Conservation (phyloP, 2,329 filamentous ascomycete species). For the Colletotrichum sidae region DNA sequence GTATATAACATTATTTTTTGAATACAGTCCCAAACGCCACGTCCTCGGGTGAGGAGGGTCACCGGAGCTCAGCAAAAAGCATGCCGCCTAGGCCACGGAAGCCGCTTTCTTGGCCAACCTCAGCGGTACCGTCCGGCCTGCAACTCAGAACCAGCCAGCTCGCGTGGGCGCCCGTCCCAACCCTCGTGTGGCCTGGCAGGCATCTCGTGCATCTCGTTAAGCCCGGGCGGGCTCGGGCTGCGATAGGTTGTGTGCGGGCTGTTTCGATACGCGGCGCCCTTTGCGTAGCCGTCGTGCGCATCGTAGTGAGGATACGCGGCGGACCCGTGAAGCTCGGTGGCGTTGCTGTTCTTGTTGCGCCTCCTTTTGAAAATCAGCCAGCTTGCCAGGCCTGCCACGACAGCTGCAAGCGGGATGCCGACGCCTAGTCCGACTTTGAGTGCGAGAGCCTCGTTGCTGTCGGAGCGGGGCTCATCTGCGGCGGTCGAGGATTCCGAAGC, state of each 20-base stretch:
- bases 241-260: background rate
- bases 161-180: conserved; percentile 1
- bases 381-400: background rate
- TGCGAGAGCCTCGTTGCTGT: background rate
- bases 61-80: no score
- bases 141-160: background rate
- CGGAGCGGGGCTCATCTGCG: background rate
- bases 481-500: background rate
- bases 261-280: background rate
- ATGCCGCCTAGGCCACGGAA: no score
- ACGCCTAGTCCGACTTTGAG: conserved; percentile 12
- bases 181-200: background rate
- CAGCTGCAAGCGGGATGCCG: background rate
- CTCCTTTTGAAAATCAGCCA: conserved; percentile 4
- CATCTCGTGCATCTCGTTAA: background rate
- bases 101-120: no score
- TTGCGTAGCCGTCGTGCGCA: background rate
- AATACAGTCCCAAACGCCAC: no score
- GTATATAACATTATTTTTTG: no score
- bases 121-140: background rate
- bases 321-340: background rate
- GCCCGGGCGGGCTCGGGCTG: background rate
- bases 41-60: no score
- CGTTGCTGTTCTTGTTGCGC: background rate
- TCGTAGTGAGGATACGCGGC: background rate